Conservation (phyloP, 345 rosid species). For the Acer saccharum region DNA sequence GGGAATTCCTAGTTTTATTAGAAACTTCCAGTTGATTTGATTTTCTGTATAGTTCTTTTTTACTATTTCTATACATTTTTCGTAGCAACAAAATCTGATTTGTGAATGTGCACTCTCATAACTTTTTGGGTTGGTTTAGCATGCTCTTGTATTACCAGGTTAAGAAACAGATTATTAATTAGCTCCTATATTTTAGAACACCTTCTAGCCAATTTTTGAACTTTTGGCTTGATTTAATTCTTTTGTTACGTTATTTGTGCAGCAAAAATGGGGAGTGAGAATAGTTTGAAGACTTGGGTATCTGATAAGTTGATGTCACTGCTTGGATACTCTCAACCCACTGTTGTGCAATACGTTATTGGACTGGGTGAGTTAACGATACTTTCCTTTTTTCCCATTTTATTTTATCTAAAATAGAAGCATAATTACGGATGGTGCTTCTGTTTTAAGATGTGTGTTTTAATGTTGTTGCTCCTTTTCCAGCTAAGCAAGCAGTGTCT, state of each 20-base stretch:
- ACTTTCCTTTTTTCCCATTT: background rate
- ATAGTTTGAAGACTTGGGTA: conserved; percentile 71
- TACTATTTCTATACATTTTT: no score
- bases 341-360: conserved; percentile 72
- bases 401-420: background rate
- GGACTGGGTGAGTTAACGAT: conserved; percentile 49
- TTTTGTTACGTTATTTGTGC: conserved; percentile 15
- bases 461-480: conserved; percentile 20
- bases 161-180: background rate
- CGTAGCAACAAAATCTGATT: background rate
- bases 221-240: background rate
- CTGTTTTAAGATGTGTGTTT: background rate
- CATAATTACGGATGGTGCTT: background rate
- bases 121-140: background rate
- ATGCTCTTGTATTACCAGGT: background rate
- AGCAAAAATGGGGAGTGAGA: conserved; percentile 60
- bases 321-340: conserved; percentile 74
- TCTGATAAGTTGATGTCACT: conserved; percentile 78
- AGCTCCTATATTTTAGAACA: background rate
- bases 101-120: background rate
- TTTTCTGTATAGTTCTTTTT: no score
- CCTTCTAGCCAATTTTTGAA: background rate
- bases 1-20: no score
- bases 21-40: no score
- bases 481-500: conserved; percentile 78